These are phyloP conservation scores for Breviolum minutum DNA, from an alignment of 73 alveolate species.

Conservation along the genomic window DNA sequence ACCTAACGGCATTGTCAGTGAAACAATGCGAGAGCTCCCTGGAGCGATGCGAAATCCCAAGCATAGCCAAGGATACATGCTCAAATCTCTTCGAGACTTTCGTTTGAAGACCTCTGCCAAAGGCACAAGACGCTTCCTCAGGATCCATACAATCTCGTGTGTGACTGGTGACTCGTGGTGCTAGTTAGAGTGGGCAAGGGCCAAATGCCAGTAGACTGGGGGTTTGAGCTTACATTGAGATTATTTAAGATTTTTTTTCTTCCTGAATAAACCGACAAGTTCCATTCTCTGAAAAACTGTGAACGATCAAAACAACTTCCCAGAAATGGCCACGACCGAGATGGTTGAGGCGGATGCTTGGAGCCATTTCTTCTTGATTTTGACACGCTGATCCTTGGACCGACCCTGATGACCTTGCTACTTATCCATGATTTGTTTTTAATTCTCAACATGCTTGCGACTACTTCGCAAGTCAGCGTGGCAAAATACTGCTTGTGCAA, in stretches of 20 bases:
- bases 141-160: neutral
- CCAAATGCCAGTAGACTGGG: no score
- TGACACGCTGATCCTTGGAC: slow-evolving; percentile 11
- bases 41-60: neutral
- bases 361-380: slow-evolving; percentile 3
- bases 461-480: no score
- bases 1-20: neutral
- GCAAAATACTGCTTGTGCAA: no score
- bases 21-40: neutral
- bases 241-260: no score
- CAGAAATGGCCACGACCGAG: no score
- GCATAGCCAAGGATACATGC: slow-evolving; percentile 7
- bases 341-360: neutral
- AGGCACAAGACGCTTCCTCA: slow-evolving; percentile 18
- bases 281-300: no score
- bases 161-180: neutral
- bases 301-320: no score
- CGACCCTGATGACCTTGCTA: neutral
- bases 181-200: no score
- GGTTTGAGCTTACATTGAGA: no score
- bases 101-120: slow-evolving; percentile 47
- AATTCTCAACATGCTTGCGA: no score
- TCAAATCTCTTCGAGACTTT: slow-evolving; percentile 43
- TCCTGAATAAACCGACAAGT: no score
- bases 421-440: no score